These are phyloP conservation scores for Penicillium diatomitis DNA, from an alignment of 495 filamentous ascomycete species.

Conservation along the genomic window DNA sequence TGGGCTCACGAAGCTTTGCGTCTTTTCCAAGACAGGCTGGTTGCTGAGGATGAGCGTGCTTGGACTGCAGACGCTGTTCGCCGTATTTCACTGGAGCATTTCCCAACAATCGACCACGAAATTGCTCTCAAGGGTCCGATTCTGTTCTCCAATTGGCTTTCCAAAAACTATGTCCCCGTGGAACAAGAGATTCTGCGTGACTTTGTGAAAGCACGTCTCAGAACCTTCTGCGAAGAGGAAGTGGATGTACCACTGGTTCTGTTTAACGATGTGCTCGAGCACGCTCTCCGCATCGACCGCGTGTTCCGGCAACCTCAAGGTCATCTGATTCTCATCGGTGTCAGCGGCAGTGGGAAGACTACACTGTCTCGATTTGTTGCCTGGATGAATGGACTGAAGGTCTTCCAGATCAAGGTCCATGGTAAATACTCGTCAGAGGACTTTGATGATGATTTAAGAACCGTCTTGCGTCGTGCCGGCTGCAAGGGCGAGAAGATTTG, in stretches of 20 bases:
- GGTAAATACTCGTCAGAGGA: conserved; percentile 97
- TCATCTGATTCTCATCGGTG: conserved; percentile 95
- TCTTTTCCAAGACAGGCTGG: conserved; percentile 92
- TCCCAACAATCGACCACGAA: conserved; percentile 83
- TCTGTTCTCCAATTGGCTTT: conserved; percentile 98
- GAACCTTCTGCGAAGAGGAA: conserved; percentile 98
- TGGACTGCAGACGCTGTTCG: conserved; percentile 86
- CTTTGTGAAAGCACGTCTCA: conserved; percentile 93
- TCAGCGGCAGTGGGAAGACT: conserved; percentile 97
- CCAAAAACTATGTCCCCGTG: conserved; percentile 95
- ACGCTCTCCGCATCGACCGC: conserved; percentile 94
- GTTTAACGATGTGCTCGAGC: conserved; percentile 97
- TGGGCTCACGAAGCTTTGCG: conserved; percentile 97
- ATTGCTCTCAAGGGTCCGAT: conserved; percentile 90
- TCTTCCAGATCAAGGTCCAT: conserved; percentile 99
- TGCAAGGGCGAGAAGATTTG: conserved; percentile 99
- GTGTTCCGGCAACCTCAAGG: conserved; percentile 98
- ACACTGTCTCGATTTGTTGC: conserved; percentile 96
- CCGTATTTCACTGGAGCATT: conserved; percentile 79
- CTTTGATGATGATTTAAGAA: conserved; percentile 94
- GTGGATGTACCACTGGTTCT: conserved; percentile 95
- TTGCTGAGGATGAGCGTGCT: conserved; percentile 85
- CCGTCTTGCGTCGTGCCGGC: conserved; percentile 84
- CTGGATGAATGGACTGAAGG: conserved; percentile 99
- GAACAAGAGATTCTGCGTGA: conserved; percentile 89